Conservation (phyloP, 2,329 filamentous ascomycete species). For the Aspergillus sp. region DNA sequence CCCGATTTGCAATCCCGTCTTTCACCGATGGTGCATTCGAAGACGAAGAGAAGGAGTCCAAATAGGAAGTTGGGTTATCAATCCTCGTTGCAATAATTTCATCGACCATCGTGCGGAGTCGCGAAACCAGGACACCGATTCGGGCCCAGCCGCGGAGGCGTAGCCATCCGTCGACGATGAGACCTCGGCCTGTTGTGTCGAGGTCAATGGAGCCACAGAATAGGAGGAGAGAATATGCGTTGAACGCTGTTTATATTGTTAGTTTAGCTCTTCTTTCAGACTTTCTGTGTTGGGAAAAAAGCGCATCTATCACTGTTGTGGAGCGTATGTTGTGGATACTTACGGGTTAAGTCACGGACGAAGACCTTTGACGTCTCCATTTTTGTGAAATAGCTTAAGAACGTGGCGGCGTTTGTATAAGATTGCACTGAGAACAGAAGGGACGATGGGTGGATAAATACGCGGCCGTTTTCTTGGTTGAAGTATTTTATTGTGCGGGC, state of each 20-base stretch:
- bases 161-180: constrained; percentile 92
- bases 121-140: constrained; percentile 83
- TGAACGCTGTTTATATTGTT: constrained; percentile 60
- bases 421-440: constrained; percentile 80
- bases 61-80: constrained; percentile 66
- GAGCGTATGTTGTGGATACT: constrained; percentile 35
- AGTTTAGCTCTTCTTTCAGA: background rate
- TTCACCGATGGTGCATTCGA: background rate
- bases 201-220: constrained; percentile 83
- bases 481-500: constrained; percentile 91
- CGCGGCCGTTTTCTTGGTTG: constrained; percentile 77
- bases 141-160: constrained; percentile 85
- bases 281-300: constrained; percentile 21
- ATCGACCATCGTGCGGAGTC: constrained; percentile 84
- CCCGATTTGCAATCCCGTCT: constrained; percentile 36
- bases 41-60: constrained; percentile 32
- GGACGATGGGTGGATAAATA: constrained; percentile 90
- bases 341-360: constrained; percentile 84
- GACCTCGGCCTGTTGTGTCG: constrained; percentile 80
- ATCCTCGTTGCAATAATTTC: constrained; percentile 77
- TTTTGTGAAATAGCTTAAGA: constrained; percentile 87
- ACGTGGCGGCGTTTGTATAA: constrained; percentile 72
- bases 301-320: background rate
- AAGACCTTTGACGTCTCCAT: constrained; percentile 92
- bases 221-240: constrained; percentile 81